Evolutionary conservation across 441 rosid species (phyloP).

Genomic region (Pelargonium fulgidum): DNA sequence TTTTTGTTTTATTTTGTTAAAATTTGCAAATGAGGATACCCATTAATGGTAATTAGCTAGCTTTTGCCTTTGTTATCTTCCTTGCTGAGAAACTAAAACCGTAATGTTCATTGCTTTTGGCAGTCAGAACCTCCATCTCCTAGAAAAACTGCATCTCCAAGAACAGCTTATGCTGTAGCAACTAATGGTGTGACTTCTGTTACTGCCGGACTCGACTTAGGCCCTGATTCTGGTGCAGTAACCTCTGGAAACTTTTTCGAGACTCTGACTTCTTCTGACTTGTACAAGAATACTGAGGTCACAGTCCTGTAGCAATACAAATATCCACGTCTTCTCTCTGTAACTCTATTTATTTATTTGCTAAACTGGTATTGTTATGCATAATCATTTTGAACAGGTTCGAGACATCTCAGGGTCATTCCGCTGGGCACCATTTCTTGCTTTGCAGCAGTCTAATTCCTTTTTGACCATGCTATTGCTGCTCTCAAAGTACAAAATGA

Average conservation of each 20-base stretch:
- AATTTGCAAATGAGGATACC: no score
- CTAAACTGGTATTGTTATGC: background rate
- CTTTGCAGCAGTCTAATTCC: conserved; percentile 77
- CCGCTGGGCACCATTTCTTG: conserved; percentile 98
- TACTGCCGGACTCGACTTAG: conserved; percentile 35
- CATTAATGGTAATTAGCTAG: no score
- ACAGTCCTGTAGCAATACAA: conserved; percentile 1
- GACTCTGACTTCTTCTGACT: conserved; percentile 69
- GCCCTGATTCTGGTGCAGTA: conserved; percentile 65
- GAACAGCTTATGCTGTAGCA: conserved; percentile 45
- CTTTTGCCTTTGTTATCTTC: no score
- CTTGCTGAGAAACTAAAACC: no score
- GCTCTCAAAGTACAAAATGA: conserved; percentile 96
- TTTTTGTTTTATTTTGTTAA: no score
- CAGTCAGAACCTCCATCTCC: conserved; percentile 97
- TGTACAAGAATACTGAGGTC: conserved; percentile 75
- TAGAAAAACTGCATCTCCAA: conserved; percentile 39
- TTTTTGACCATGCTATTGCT: conserved; percentile 85
- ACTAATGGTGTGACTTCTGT: conserved; percentile 49
- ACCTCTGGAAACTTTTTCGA: conserved; percentile 87
- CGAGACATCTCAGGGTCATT: conserved; percentile 91
- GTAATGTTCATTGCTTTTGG: conserved; percentile 3
- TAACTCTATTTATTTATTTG: no score
- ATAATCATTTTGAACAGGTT: conserved; percentile 41
- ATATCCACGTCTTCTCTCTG: background rate